Evolutionary conservation across 2,329 filamentous ascomycete species (phyloP), one percentile per base, ranked within the genome.

Genomic region (Tolypocladium endophyticum): DNA sequence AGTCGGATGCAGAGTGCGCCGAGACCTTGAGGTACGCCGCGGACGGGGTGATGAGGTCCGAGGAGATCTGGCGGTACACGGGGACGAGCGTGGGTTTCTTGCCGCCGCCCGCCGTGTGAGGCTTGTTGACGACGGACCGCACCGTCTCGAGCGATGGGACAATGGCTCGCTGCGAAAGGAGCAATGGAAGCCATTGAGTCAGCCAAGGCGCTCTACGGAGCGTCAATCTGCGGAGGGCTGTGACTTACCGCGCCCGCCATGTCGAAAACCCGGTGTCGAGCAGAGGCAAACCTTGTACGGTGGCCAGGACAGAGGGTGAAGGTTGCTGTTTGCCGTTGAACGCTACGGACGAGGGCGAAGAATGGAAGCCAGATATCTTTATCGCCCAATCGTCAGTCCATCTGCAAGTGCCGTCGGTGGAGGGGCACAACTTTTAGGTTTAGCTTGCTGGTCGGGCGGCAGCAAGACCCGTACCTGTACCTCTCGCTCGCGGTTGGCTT

Each of bases 1-100:
- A 86, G 66, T 90, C 87, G 56, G 89, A 89, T 50, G 72, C 68
- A 41, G 71, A 66, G 33, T 88, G 86, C 63, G 86, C 82, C 41
- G 90, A 87, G 66, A 97, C 82, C 76, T 97, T 97, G 65, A 99
- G 83, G 75, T 97, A 99, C 66, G 95, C 93, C 63, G 90, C 85
- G n/a, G 91, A 93, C 3, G 94, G 94, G 1, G 93, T 99, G 72
- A 97, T 83, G 66, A 97, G 87, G 74, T 97, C 93, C 67, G 93
- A 93, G 7, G 91, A 86, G 67, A 96, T 91, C 64, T 92, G 90
- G 33, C 89, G 87, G 74, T 87, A 92, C 50, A 96, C 74, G 2
- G 92, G 91, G 11, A 96, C 83, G 63, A 95, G 83, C 68, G 94
- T 96, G 18, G 87, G 73, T 64, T 73, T 69, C 54, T 61, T 65